These are phyloP conservation scores for Aspergillus hiratsukae DNA, from an alignment of 2,329 filamentous ascomycete genomes.

Conservation along the genomic window DNA sequence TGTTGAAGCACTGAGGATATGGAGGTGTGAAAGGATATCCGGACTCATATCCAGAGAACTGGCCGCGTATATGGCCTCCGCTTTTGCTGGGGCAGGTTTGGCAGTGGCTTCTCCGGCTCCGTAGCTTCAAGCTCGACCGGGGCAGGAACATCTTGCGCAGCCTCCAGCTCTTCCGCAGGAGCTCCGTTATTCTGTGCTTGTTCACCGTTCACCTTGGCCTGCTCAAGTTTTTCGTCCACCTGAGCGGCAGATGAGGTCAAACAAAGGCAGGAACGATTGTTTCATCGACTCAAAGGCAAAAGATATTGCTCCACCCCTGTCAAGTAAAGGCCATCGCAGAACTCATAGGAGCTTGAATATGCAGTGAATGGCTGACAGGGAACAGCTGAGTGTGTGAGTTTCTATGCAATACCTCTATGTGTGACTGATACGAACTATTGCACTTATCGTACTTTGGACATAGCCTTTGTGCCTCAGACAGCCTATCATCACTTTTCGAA, in stretches of 20 bases:
- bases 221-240: constrained; percentile 73
- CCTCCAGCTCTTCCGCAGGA: constrained; percentile 17
- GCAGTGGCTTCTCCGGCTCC: constrained; percentile 61
- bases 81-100: constrained; percentile 55
- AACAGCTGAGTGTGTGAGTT: constrained; percentile 26
- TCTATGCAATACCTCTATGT: constrained; percentile 1
- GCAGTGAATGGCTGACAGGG: constrained; percentile 20
- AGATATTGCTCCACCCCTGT: constrained; percentile 8
- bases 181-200: constrained; percentile 35
- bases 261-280: too few species aligned
- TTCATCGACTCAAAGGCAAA: too few species aligned
- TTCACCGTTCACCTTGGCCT: constrained; percentile 50
- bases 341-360: constrained; percentile 9
- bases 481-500: constrained; percentile 11
- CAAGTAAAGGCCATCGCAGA: constrained; percentile 12
- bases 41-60: not conserved
- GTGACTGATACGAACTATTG: constrained; percentile 6
- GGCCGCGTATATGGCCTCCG: too few species aligned
- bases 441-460: constrained; percentile 8
- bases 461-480: constrained; percentile 6
- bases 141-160: constrained; percentile 26
- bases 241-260: constrained; percentile 39
- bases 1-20: not conserved
- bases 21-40: not conserved
- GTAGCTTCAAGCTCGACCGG: constrained; percentile 38